phyloP scores from a whole-genome alignment of 805 yeast genomes.

The Jamesozyma piceae region DNA sequence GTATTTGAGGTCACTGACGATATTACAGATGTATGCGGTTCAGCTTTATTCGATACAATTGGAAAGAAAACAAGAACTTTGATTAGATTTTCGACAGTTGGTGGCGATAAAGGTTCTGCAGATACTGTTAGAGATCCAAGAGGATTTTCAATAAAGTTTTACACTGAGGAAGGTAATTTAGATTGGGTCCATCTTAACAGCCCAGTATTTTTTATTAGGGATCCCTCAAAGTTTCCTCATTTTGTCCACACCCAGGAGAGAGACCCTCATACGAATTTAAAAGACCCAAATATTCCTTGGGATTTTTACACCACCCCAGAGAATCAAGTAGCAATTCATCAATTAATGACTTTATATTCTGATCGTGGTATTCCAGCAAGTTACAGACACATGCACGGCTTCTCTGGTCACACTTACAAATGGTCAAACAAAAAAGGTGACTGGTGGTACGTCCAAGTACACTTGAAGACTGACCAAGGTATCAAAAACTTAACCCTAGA shows the following conservation, averaged over 20 bases:
- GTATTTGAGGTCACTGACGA: conserved; percentile 81
- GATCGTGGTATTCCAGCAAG: conserved; percentile 55
- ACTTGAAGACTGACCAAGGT: conserved; percentile 46
- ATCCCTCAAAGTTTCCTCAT: conserved; percentile 54
- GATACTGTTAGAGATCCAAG: conserved; percentile 63
- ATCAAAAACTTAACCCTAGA: conserved; percentile 45
- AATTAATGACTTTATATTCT: conserved; percentile 49
- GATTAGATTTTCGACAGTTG: conserved; percentile 67
- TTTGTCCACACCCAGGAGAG: conserved; percentile 65
- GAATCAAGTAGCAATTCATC: conserved; percentile 72
- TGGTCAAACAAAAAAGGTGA: conserved; percentile 47
- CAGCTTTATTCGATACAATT: conserved; percentile 59
- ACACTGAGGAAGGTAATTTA: conserved; percentile 58
- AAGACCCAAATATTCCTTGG: conserved; percentile 78
- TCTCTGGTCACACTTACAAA: conserved; percentile 59
- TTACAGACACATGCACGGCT: conserved; percentile 52
- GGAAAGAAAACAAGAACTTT: conserved; percentile 72
- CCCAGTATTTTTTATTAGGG: conserved; percentile 58
- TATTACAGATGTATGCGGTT: conserved; percentile 58
- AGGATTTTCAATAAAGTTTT: conserved; percentile 58
- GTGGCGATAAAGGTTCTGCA: conserved; percentile 59
- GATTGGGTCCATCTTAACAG: conserved; percentile 72
- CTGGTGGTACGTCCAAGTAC: conserved; percentile 50
- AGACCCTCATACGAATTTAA: conserved; percentile 60
- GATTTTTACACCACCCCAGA: conserved; percentile 53